Conservation (phyloP, 179 eudicot species). For the Silene noctiflora region DNA sequence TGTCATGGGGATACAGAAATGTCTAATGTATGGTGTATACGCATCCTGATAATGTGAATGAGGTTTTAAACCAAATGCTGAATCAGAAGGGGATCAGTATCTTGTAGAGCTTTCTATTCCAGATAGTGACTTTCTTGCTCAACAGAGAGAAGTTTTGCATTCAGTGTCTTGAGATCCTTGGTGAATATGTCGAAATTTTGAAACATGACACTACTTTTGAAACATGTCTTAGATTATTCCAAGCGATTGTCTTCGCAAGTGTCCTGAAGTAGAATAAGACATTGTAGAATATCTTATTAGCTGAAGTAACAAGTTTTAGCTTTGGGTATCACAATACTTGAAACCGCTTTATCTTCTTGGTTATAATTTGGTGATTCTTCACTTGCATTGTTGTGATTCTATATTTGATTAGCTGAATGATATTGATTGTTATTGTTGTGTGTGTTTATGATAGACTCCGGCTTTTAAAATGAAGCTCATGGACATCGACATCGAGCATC, state of each 20-base stretch:
- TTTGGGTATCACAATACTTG: too few relatives aligned
- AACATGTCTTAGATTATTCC: constrained; percentile 44
- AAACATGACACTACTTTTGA: constrained; percentile 37
- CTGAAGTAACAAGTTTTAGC: too few relatives aligned
- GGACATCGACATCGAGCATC: constrained; percentile 80
- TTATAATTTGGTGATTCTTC: not conserved
- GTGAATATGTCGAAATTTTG: constrained; percentile 94
- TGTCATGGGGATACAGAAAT: constrained; percentile 19
- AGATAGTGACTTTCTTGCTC: constrained; percentile 54
- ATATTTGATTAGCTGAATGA: too few relatives aligned
- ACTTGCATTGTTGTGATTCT: not conserved
- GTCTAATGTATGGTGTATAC: constrained; percentile 37
- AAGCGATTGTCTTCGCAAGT: too few relatives aligned
- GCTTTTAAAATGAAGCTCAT: constrained; percentile 86
- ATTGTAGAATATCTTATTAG: too few relatives aligned
- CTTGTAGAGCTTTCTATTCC: constrained; percentile 57
- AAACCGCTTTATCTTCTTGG: too few relatives aligned
- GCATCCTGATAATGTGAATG: constrained; percentile 31
- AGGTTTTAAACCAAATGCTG: constrained; percentile 34
- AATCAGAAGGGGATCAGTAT: constrained; percentile 50
- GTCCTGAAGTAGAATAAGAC: too few relatives aligned
- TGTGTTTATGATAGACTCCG: constrained; percentile 40
- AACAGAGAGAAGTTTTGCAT: constrained; percentile 76
- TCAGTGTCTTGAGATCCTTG: constrained; percentile 78
- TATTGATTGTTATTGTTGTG: not conserved